Percentiles rank a stretch among this genome's conserved stretches.
These are phyloP conservation scores for Rubia tinctorum DNA, from an alignment of 305 asterid genomes.

Conservation along the genomic window DNA sequence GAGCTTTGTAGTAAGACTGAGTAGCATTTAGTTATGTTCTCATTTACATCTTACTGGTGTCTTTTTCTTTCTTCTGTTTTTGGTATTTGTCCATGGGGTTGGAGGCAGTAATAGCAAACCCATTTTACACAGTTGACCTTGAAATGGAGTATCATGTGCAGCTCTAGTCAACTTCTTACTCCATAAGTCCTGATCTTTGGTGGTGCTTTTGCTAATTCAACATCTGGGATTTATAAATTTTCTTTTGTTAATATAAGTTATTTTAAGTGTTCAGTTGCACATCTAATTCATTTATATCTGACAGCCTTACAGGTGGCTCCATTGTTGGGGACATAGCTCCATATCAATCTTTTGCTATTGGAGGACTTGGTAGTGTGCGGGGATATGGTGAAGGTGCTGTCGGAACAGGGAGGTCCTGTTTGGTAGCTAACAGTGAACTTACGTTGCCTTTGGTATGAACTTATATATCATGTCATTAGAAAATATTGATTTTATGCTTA, in stretches of 20 bases:
- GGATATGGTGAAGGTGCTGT: slow-evolving; percentile 98
- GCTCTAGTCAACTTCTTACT: slow-evolving; percentile 7
- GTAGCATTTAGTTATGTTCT: not conserved
- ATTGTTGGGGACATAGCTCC: slow-evolving; percentile 97
- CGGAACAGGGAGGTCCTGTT: slow-evolving; percentile 88
- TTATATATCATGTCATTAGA: slow-evolving; percentile 8
- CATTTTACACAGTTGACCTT: not conserved
- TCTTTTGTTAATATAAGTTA: slow-evolving; percentile 2
- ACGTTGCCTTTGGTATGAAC: slow-evolving; percentile 77
- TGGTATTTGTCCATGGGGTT: not conserved
- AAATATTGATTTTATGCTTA: not conserved
- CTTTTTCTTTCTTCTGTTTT: not conserved
- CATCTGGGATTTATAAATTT: not conserved
- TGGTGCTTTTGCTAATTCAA: not conserved
- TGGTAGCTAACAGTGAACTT: slow-evolving; percentile 75
- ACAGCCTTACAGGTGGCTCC: slow-evolving; percentile 93
- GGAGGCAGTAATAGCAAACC: not conserved
- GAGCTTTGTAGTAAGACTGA: slow-evolving; percentile 1
- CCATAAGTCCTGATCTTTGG: not conserved
- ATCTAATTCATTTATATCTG: slow-evolving; percentile 17
- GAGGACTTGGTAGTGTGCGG: slow-evolving; percentile 86
- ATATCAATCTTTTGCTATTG: slow-evolving; percentile 94
- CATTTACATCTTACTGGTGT: slow-evolving; percentile 1
- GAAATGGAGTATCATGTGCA: not conserved
- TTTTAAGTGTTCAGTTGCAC: slow-evolving; percentile 12